phyloP scores from a whole-genome alignment of 1,139 yeast genomes.

The Sugiyamaella paludigena region DNA sequence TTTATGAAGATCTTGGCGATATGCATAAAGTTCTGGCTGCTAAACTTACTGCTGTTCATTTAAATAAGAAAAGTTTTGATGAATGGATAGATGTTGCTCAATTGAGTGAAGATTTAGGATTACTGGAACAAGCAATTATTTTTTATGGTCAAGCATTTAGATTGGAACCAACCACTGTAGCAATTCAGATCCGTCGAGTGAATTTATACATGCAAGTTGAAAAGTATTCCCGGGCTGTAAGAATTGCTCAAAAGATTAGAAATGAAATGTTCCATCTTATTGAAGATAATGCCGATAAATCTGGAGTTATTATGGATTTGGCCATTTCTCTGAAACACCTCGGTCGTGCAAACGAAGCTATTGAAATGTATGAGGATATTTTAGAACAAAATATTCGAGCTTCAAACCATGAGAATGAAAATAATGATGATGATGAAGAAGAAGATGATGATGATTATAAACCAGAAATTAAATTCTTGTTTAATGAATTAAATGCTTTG shows the following conservation, averaged over 20 bases:
- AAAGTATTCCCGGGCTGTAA: constrained; percentile 69
- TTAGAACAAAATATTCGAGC: constrained; percentile 23
- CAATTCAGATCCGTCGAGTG: constrained; percentile 47
- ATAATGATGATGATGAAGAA: not conserved
- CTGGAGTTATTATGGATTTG: constrained; percentile 62
- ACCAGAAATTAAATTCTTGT: constrained; percentile 52
- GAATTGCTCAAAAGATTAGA: constrained; percentile 65
- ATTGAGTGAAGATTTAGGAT: constrained; percentile 67
- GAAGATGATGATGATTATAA: constrained; percentile 5
- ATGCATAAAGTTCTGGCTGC: constrained; percentile 72
- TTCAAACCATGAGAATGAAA: constrained; percentile 2
- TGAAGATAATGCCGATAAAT: constrained; percentile 36
- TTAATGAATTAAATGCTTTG: constrained; percentile 85
- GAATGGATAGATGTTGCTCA: constrained; percentile 87
- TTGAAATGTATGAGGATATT: constrained; percentile 59
- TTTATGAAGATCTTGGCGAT: constrained; percentile 67
- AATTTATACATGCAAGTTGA: constrained; percentile 62
- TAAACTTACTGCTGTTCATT: constrained; percentile 81
- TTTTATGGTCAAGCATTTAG: constrained; percentile 50
- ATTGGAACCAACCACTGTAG: constrained; percentile 28
- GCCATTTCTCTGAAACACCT: constrained; percentile 78
- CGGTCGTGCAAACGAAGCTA: constrained; percentile 76
- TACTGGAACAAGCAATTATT: constrained; percentile 74
- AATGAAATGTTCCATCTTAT: constrained; percentile 50
- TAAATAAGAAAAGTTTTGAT: constrained; percentile 71